Conservation (phyloP, 2,329 filamentous ascomycete genomes). For the Lachnellula subtilissima region DNA sequence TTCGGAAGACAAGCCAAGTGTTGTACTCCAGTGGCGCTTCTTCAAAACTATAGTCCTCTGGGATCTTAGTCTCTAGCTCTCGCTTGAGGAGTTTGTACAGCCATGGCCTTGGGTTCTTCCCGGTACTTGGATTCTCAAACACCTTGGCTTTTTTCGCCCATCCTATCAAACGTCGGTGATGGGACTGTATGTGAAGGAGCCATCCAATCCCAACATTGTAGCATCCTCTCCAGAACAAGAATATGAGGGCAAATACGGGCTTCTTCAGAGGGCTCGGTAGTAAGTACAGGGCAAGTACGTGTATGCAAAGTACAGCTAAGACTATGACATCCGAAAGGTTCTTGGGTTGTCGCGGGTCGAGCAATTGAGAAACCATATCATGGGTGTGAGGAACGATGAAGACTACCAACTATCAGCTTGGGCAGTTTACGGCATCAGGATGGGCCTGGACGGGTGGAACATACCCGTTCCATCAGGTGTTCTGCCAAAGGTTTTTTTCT, state of each 20-base stretch:
- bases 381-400: slow-evolving; percentile 94
- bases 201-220: slow-evolving; percentile 95
- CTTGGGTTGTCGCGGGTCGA: slow-evolving; percentile 92
- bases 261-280: slow-evolving; percentile 67
- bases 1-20: slow-evolving; percentile 94
- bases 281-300: slow-evolving; percentile 68
- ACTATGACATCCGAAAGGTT: slow-evolving; percentile 84
- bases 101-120: slow-evolving; percentile 75
- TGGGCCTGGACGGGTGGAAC: slow-evolving; percentile 28
- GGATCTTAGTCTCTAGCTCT: slow-evolving; percentile 93
- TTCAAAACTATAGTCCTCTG: slow-evolving; percentile 88
- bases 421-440: not conserved
- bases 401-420: slow-evolving; percentile 49
- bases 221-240: slow-evolving; percentile 84
- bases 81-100: slow-evolving; percentile 79
- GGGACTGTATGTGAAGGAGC: slow-evolving; percentile 83
- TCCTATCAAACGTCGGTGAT: slow-evolving; percentile 76
- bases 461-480: slow-evolving; percentile 87
- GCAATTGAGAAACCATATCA: slow-evolving; percentile 97
- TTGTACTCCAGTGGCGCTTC: slow-evolving; percentile 96
- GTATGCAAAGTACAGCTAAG: slow-evolving; percentile 68
- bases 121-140: slow-evolving; percentile 78
- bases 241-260: slow-evolving; percentile 75
- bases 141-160: slow-evolving; percentile 85
- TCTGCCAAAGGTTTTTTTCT: slow-evolving; percentile 81